These are phyloP conservation scores for Rhytidiadelphus loreus DNA, from an alignment of 225 moss, liverwort and hornwort species.

Conservation along the genomic window DNA sequence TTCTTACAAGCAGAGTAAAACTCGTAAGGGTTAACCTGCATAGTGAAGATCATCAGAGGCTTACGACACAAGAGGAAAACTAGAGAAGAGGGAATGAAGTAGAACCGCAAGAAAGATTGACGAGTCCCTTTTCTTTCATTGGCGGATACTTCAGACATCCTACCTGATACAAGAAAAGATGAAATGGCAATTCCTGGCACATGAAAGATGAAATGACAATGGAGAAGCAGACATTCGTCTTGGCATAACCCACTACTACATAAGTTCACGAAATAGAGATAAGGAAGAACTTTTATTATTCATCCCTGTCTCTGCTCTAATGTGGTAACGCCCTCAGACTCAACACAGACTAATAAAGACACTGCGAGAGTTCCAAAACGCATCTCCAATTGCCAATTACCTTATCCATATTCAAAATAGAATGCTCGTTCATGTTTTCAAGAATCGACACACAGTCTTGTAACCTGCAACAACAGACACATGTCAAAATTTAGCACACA, in stretches of 20 bases:
- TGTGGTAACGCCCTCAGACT: background rate
- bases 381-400: background rate
- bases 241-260: background rate
- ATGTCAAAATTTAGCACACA: background rate
- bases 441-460: conserved; percentile 50
- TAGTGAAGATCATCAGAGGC: background rate
- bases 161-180: background rate
- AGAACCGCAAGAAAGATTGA: background rate
- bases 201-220: background rate
- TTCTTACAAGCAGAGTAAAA: conserved; percentile 61
- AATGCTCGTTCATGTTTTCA: conserved; percentile 3
- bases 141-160: background rate
- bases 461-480: background rate
- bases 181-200: background rate
- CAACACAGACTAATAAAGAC: background rate
- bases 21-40: conserved; percentile 47
- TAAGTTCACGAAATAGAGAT: background rate
- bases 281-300: background rate
- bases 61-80: background rate
- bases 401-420: conserved; percentile 5
- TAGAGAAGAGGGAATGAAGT: background rate
- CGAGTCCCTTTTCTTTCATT: background rate
- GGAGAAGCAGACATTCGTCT: background rate
- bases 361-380: background rate
- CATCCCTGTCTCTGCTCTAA: background rate